A percentile compares a stretch with the other conserved stretches of the same genome.
Conservation (phyloP, 805 yeast genomes). For the Debaryomyces castellii region DNA sequence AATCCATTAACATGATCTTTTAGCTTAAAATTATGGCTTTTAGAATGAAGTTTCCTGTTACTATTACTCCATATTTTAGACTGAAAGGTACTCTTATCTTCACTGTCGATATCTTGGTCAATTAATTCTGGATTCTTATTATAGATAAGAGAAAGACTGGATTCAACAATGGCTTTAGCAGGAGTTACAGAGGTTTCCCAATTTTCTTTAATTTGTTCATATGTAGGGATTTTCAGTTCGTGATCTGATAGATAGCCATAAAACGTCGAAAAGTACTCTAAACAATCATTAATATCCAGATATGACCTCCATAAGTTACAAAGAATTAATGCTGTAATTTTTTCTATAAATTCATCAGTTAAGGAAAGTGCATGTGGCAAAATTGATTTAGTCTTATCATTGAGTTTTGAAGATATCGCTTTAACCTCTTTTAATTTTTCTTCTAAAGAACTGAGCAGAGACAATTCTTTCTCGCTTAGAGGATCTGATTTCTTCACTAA, state of each 20-base stretch:
- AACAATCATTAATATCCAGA: constrained; percentile 20
- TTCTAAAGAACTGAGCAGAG: constrained; percentile 30
- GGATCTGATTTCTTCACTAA: constrained; percentile 29
- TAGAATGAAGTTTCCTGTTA: constrained; percentile 15
- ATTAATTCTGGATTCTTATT: constrained; percentile 37
- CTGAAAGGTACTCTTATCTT: constrained; percentile 22
- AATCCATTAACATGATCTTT: constrained; percentile 30
- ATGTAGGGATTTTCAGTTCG: constrained; percentile 13
- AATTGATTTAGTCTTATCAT: constrained; percentile 38
- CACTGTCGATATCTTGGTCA: constrained; percentile 34
- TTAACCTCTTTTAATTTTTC: constrained; percentile 27
- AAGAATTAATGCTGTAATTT: constrained; percentile 36
- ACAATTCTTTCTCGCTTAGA: constrained; percentile 37
- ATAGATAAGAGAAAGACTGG: constrained; percentile 27
- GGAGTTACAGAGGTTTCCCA: constrained; percentile 41
- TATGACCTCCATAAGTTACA: constrained; percentile 37
- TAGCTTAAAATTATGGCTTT: constrained; percentile 23
- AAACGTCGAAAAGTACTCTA: constrained; percentile 20
- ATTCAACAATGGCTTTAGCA: constrained; percentile 37
- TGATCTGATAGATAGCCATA: constrained; percentile 22
- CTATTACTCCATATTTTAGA: constrained; percentile 30
- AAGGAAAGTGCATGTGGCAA: constrained; percentile 48
- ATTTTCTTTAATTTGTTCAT: constrained; percentile 32
- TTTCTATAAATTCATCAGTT: constrained; percentile 50
- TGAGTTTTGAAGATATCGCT: constrained; percentile 31